These are phyloP conservation scores for Agastache rugosa DNA, from an alignment of 257 asterid genomes.

Conservation along the genomic window DNA sequence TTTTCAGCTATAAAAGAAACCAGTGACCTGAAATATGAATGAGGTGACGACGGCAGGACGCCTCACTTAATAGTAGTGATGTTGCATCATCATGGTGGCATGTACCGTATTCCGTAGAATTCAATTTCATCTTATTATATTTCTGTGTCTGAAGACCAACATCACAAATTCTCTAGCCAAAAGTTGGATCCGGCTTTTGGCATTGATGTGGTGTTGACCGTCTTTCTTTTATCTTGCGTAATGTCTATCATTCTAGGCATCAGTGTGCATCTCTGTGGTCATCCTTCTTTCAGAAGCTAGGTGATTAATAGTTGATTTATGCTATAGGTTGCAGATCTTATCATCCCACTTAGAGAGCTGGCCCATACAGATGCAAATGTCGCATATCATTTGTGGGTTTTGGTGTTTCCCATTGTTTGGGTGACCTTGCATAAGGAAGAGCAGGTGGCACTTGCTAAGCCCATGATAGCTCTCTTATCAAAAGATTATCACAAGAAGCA, in stretches of 20 bases:
- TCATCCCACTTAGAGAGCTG: constrained; percentile 91
- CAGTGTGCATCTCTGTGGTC: neutral
- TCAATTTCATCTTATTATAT: constrained; percentile 18
- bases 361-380: constrained; percentile 96
- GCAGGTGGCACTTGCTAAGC: constrained; percentile 95
- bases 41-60: neutral
- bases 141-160: constrained; percentile 21
- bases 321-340: constrained; percentile 86
- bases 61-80: constrained; percentile 26
- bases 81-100: constrained; percentile 3
- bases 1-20: constrained; percentile 1
- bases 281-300: constrained; percentile 24
- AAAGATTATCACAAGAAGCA: constrained; percentile 99
- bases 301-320: constrained; percentile 27
- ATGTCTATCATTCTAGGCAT: constrained; percentile 12
- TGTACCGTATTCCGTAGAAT: constrained; percentile 5
- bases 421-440: constrained; percentile 97
- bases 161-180: constrained; percentile 18
- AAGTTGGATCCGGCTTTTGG: constrained; percentile 12
- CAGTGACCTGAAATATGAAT: constrained; percentile 9
- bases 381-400: constrained; percentile 96
- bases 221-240: constrained; percentile 19
- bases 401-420: constrained; percentile 99
- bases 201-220: neutral
- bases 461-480: constrained; percentile 90